These are phyloP conservation scores for Anaeramoeba ignava DNA, from an alignment of 78 protist genomes.

Conservation along the genomic window DNA sequence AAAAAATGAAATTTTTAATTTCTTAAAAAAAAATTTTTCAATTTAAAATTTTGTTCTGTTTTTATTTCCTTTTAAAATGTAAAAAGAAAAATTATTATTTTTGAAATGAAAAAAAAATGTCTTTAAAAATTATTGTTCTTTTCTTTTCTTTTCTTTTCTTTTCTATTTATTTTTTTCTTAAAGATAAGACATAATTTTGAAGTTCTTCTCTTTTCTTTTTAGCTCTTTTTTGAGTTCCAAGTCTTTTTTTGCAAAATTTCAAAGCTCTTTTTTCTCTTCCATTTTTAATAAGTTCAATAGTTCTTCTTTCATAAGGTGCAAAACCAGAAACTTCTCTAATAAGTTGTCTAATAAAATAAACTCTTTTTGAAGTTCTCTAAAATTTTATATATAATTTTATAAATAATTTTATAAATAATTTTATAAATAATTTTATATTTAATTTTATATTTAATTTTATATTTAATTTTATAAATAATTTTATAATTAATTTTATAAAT, in stretches of 20 bases:
- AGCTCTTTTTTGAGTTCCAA: constrained; percentile 17
- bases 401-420: not conserved
- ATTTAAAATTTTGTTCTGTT: no score
- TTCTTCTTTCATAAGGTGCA: constrained; percentile 16
- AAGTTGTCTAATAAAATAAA: constrained; percentile 9
- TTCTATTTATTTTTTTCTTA: not conserved
- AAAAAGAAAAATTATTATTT: no score
- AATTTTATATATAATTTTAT: not conserved
- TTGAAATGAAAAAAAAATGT: no score
- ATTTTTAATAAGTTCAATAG: constrained; percentile 9
- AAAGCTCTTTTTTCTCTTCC: constrained; percentile 12
- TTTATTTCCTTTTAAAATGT: no score
- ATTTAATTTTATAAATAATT: no score
- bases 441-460: no score
- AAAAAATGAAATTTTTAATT: no score
- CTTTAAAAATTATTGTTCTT: no score
- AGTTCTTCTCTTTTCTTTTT: not conserved
- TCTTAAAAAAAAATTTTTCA: no score
- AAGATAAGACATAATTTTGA: not conserved
- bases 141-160: no score
- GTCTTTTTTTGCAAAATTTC: constrained; percentile 9
- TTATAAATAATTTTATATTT: not conserved
- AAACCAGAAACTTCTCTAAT: constrained; percentile 6
- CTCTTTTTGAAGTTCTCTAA: not conserved
- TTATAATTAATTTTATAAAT: no score